phyloP scores from a whole-genome alignment of 495 filamentous ascomycete species.

The Penicillium steckii region DNA sequence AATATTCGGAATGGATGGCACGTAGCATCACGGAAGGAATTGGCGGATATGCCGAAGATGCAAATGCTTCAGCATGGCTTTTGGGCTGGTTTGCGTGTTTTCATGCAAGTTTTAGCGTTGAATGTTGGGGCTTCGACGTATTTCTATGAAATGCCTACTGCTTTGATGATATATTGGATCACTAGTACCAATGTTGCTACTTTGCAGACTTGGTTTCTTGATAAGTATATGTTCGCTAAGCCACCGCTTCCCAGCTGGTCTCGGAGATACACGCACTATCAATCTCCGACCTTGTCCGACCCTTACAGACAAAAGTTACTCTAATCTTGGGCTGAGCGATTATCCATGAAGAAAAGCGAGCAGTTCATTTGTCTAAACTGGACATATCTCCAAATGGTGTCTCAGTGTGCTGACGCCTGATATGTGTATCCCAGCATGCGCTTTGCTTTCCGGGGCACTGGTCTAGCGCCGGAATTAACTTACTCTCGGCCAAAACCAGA shows the following conservation, averaged over 20 bases:
- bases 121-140: conserved; percentile 32
- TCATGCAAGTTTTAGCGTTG: conserved; percentile 32
- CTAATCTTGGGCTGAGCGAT: no score
- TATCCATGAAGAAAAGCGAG: no score
- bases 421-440: no score
- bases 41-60: conserved; percentile 26
- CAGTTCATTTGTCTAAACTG: no score
- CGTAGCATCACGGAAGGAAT: conserved; percentile 6
- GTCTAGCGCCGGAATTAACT: no score
- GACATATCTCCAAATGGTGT: no score
- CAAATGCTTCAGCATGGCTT: conserved; percentile 22
- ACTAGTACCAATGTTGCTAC: conserved; percentile 46
- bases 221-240: conserved; percentile 34
- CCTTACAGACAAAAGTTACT: conserved; percentile 21
- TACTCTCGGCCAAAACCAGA: no score
- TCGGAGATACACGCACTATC: conserved; percentile 15
- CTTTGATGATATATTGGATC: conserved; percentile 74
- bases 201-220: conserved; percentile 34
- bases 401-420: no score
- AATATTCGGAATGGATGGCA: conserved; percentile 38
- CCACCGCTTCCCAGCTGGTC: conserved; percentile 21
- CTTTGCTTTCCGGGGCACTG: no score
- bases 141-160: conserved; percentile 52
- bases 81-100: conserved; percentile 18
- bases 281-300: conserved; percentile 11